Evolutionary conservation across 1,284 basidiomycete genomes (phyloP).

Genomic region (Dichomitus squalens): DNA sequence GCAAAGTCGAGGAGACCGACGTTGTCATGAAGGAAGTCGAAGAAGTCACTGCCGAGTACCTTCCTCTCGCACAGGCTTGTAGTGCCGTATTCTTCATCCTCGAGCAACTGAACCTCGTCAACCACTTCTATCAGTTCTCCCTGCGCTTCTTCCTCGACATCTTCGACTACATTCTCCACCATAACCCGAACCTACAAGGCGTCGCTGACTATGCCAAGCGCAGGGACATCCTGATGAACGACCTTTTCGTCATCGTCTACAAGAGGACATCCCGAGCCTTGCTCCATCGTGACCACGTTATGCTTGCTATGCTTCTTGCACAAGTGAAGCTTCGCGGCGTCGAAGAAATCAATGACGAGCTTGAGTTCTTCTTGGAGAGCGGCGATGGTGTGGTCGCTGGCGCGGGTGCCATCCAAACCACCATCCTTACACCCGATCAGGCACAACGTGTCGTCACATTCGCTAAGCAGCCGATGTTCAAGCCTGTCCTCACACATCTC

Average conservation of each 20-base stretch:
- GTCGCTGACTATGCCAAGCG: conserved; percentile 77
- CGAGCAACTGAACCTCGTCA: conserved; percentile 91
- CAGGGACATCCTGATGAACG: conserved; percentile 84
- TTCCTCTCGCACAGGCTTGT: conserved; percentile 94
- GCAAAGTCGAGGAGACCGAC: conserved; percentile 98
- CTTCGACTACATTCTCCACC: conserved; percentile 92
- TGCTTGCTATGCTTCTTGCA: conserved; percentile 88
- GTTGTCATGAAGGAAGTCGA: conserved; percentile 96
- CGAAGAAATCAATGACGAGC: conserved; percentile 81
- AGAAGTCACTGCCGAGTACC: conserved; percentile 92
- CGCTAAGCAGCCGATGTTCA: conserved; percentile 75
- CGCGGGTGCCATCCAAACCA: conserved; percentile 40
- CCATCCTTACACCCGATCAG: conserved; percentile 69
- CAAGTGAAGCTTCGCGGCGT: conserved; percentile 86
- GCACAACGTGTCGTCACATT: conserved; percentile 66
- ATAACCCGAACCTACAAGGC: conserved; percentile 87
- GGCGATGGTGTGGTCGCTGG: conserved; percentile 65
- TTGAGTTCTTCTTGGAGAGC: conserved; percentile 90
- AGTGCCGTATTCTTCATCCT: conserved; percentile 97
- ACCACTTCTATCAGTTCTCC: conserved; percentile 99
- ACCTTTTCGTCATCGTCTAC: conserved; percentile 91
- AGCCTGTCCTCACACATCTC: conserved; percentile 74
- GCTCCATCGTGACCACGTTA: conserved; percentile 89
- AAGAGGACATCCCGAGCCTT: conserved; percentile 90
- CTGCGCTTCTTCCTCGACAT: conserved; percentile 98